Evolutionary conservation across 352 stramenopile genomes (phyloP), one percentile per base, ranked within the genome.

Genomic region (Phytopythium mirpurense): DNA sequence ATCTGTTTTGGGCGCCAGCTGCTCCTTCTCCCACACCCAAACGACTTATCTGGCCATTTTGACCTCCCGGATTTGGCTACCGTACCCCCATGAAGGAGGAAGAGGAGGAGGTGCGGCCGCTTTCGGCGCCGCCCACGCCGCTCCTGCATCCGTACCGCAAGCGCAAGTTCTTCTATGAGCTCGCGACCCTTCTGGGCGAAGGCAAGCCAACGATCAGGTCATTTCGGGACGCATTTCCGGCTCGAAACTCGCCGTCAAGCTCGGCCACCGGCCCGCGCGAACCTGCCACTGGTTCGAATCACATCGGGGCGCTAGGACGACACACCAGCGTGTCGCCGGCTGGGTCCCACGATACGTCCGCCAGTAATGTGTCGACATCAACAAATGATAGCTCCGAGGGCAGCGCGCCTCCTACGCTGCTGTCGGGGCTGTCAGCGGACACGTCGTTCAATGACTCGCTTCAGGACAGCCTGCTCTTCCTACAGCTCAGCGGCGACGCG

Each of bases 121-220:
- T 6, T 7, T 1, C 5, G 41, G 3, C 11, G 41, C 23, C 23
- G 14, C 23, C 23, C 12, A 10, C 23, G 44, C 54, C 48, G 34
- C 49, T 56, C 26, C 58, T 90, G 41, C 75, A 88, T 60, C 70
- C 72, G 51, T 76, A 78, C 40, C 72, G 74, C 38, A 90, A 93
- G 64, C 74, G 78, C 60, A 90, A 89, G 62, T 91, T 90, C 63
- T 93, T 90, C 54, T 63, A 61, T 12, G 80, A 76, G 16, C 65
- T 88, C 18, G 75, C 75, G 0, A 58, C 71, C 31, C 54, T 90
- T 16, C 60, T 90, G 23, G 44, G 62, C 19, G 73, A 90, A 50
- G 59, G 67, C 2, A 47, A 58, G 10, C 73, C 64, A 0, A 40
- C 52, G 18, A 68, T 83, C 18, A 63, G 60, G 23, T 62, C 60